phyloP scores from a whole-genome alignment of 2,329 filamentous ascomycete species.

The Aspergillus quadrilineatus region DNA sequence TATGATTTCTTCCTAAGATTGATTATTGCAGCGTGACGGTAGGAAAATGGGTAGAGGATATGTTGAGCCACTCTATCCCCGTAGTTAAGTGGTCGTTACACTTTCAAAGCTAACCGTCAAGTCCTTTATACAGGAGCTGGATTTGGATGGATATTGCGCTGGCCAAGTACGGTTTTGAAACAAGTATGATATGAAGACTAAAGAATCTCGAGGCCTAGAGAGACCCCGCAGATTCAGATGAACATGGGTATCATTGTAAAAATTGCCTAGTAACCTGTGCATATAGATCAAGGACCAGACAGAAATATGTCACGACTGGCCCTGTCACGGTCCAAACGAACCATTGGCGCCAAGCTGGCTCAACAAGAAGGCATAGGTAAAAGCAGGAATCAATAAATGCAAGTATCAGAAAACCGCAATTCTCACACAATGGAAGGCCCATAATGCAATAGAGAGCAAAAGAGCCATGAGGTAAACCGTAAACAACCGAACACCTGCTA shows the following conservation, averaged over 20 bases:
- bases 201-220: background rate
- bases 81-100: no score
- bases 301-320: background rate
- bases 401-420: background rate
- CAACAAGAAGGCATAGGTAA: background rate
- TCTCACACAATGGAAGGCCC: background rate
- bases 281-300: background rate
- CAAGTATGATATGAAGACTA: background rate
- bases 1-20: no score
- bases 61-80: no score
- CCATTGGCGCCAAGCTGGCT: background rate
- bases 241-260: conserved; percentile 32
- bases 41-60: no score
- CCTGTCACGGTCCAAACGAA: background rate
- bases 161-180: background rate
- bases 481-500: conserved; percentile 18
- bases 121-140: no score
- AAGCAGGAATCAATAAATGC: background rate
- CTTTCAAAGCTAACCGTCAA: no score
- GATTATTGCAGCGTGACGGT: background rate
- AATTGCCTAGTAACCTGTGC: conserved; percentile 5
- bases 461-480: background rate
- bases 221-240: conserved; percentile 2
- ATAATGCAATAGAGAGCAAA: background rate
- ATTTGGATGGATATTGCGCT: no score